Base-by-base conservation (phyloP, 225 moss, liverwort and hornwort genomes). In the Bryoerythrophyllum caledonicum region DNA sequence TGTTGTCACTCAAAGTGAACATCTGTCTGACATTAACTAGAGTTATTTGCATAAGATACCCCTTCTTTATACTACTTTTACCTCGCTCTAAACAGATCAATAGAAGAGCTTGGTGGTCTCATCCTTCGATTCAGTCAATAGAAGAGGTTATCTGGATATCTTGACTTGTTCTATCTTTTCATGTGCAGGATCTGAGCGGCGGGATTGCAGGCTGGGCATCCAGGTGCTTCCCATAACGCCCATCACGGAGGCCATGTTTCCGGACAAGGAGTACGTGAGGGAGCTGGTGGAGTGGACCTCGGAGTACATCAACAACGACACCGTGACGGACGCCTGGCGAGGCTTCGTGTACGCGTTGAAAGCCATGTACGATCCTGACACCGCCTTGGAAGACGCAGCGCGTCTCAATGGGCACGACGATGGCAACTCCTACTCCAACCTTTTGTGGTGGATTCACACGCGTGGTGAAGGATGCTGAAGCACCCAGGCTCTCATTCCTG, bases 371-470 rank as follows among this genome's bases (percentile, higher is more conserved):
- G 55, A 83, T 24, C 92, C 92, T 46, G 30, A 34, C 0, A 72
- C 87, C 16, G 94, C 94, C 8, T 83, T 85, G 58, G 44, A 74
- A n/a, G 76, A 79, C 43, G 76, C 86, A 19, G 63, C 69, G 27
- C 59, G 76, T 51, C 94, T 96, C 63, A 81, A 52, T 6, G 89
- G 38, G 44, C 91, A 94, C 30, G 96, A 96, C 60, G 91, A 96
- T 60, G 96, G 96, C 46, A 96, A 96, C 82, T 91, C 96, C 1
- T 87, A 83, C 44, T 86, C 94, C 54, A 96, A 96, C 62, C 87
- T 96, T 6, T 69, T 96, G 82, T 96, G 96, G 96, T 96, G 96
- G 96, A 92, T 96, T 63, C 91, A 94, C 76, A 83, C 96, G 13
- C 85, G 88, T 5, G 4, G 32, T 21, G 60, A 63, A 67, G 12